These are phyloP conservation scores for Corrigiola litoralis DNA, from an alignment of 179 eudicot genomes.

Conservation along the genomic window DNA sequence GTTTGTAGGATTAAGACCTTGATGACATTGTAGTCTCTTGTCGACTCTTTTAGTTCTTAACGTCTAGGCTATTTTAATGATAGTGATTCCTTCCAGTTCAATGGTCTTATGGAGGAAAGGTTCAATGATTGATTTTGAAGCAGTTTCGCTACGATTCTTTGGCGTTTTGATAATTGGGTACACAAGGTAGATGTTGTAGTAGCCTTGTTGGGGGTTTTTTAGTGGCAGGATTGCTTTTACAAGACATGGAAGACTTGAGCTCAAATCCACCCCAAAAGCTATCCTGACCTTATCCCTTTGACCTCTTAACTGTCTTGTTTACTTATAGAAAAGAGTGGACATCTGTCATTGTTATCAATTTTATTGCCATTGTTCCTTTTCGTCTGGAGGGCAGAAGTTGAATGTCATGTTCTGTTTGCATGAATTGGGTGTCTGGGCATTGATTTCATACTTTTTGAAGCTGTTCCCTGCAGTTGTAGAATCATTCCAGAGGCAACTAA, in stretches of 20 bases:
- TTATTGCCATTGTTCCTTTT: neutral
- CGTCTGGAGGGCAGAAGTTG: neutral
- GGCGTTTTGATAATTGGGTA: no score
- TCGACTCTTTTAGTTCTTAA: neutral
- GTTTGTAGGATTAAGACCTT: no score
- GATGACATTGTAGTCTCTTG: neutral
- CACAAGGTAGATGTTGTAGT: slow-evolving; percentile 2
- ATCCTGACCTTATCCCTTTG: no score
- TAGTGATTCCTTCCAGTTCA: neutral
- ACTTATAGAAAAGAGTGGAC: no score
- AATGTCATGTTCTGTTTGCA: neutral
- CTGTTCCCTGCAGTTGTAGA: neutral
- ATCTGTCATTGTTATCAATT: no score
- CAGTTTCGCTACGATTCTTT: no score
- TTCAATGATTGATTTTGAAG: neutral
- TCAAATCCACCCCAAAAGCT: neutral
- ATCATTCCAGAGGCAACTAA: slow-evolving; percentile 3
- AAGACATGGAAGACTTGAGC: neutral
- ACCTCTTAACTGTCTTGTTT: no score
- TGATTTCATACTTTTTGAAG: neutral
- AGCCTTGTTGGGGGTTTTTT: neutral
- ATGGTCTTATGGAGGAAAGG: neutral
- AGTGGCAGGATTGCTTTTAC: neutral
- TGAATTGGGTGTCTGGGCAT: neutral
- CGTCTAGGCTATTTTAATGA: neutral